Evolutionary conservation across 768 basidiomycete species (phyloP).

Genomic region (Collybiopsis luxurians): DNA sequence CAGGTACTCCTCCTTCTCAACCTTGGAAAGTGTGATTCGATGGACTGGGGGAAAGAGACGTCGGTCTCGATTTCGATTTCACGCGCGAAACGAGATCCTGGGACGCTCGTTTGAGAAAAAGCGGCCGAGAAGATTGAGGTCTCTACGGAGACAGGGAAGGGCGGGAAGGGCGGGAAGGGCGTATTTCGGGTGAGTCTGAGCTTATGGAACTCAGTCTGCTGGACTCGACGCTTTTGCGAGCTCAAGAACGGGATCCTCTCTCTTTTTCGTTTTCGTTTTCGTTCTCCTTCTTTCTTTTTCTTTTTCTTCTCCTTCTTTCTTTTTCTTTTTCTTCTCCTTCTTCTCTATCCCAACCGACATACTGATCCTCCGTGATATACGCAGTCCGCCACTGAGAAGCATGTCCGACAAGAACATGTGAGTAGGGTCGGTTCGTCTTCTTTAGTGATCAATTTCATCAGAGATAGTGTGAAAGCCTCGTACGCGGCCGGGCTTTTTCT

Average conservation of each 20-base stretch:
- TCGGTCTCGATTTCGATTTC: too few relatives aligned
- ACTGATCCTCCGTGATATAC: conserved; percentile 62
- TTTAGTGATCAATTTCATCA: conserved; percentile 13
- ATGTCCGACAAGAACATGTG: conserved; percentile 81
- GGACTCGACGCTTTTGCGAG: conserved; percentile 8
- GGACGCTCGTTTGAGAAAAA: too few relatives aligned
- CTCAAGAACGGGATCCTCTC: conserved; percentile 12
- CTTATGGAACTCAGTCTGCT: neutral
- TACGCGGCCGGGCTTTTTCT: conserved; percentile 35
- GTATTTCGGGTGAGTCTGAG: neutral
- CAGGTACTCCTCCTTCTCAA: too few relatives aligned
- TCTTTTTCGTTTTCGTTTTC: conserved; percentile 32
- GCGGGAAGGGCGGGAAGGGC: conserved; percentile 6
- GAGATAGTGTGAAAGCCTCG: conserved; percentile 12
- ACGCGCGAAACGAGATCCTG: too few relatives aligned
- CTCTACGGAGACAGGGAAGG: too few relatives aligned
- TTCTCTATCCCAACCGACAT: conserved; percentile 47
- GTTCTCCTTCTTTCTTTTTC: conserved; percentile 34
- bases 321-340: conserved; percentile 26
- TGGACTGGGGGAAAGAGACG: too few relatives aligned
- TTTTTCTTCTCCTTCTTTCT: too few relatives aligned
- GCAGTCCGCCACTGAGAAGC: conserved; percentile 87
- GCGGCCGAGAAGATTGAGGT: too few relatives aligned
- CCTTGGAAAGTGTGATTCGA: too few relatives aligned
- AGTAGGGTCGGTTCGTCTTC: conserved; percentile 45